Evolutionary conservation across 768 basidiomycete genomes (phyloP).

Genomic region (Boletus tomentosulus): DNA sequence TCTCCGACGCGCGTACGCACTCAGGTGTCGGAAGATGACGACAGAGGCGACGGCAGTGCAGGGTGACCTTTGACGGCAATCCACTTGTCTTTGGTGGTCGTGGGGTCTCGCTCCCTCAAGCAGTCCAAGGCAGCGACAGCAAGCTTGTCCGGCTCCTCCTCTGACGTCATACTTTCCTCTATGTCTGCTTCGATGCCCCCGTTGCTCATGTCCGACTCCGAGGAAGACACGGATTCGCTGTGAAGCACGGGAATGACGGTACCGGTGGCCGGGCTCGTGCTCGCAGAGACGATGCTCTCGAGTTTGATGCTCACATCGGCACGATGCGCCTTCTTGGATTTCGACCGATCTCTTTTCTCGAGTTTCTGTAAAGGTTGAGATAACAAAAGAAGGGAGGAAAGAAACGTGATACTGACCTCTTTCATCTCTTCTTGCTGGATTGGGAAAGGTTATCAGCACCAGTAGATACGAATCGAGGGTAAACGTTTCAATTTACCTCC

Average conservation of each 20-base stretch:
- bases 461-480: not conserved
- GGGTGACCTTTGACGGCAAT: conserved; percentile 61
- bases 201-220: conserved; percentile 57
- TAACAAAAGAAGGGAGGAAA: not conserved
- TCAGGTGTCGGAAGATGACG: conserved; percentile 9
- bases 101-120: conserved; percentile 16
- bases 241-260: conserved; percentile 18
- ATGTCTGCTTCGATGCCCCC: conserved; percentile 67
- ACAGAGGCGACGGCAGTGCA: not conserved
- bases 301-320: conserved; percentile 31
- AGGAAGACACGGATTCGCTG: conserved; percentile 42
- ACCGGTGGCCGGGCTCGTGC: conserved; percentile 10
- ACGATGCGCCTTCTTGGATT: conserved; percentile 46
- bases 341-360: conserved; percentile 54
- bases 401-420: conserved; percentile 33
- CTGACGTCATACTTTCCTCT: conserved; percentile 73
- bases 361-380: conserved; percentile 37
- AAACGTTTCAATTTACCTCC: conserved; percentile 40
- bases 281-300: conserved; percentile 14
- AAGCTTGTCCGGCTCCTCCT: conserved; percentile 54
- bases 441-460: conserved; percentile 20
- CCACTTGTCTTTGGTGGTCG: conserved; percentile 62
- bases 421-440: conserved; percentile 41
- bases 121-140: conserved; percentile 11
- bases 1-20: not conserved